Percentiles rank a stretch among this genome's conserved stretches.
These are phyloP conservation scores for Suillus lakei DNA, from an alignment of 768 basidiomycete species.

Conservation along the genomic window DNA sequence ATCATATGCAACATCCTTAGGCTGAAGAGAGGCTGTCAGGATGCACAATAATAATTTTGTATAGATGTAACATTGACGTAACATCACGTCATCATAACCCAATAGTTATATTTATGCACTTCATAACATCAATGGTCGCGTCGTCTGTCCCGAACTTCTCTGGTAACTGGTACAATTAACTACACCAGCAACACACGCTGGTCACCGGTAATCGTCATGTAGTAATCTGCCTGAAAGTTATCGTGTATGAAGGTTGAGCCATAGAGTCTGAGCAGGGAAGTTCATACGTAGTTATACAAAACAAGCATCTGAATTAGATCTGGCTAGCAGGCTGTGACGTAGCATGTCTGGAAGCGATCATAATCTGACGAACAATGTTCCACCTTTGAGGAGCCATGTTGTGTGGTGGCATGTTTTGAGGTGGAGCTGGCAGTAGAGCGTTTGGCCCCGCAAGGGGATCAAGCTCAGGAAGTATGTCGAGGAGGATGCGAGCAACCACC, in stretches of 20 bases:
- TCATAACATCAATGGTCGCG: neutral
- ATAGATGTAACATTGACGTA: too few species aligned
- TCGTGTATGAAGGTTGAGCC: neutral
- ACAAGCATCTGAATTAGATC: neutral
- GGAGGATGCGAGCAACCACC: conserved; percentile 2
- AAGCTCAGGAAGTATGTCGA: conserved; percentile 10
- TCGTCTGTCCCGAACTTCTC: neutral
- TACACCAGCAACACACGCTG: neutral
- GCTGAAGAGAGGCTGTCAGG: too few species aligned
- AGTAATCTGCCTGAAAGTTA: neutral
- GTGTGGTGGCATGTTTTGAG: neutral
- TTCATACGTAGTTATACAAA: neutral
- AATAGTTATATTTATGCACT: too few species aligned
- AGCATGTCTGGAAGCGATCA: neutral
- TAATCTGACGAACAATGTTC: neutral
- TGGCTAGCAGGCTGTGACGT: neutral
- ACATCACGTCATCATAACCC: too few species aligned
- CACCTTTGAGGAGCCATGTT: neutral
- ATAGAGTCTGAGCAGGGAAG: neutral
- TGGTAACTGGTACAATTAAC: neutral
- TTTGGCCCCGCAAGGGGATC: neutral
- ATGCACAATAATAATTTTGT: too few species aligned
- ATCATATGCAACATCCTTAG: too few species aligned
- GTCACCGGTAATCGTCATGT: neutral
- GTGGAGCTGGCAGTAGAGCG: neutral